Conservation (phyloP, 768 basidiomycete species). For the Strobilomyces dryophilus region DNA sequence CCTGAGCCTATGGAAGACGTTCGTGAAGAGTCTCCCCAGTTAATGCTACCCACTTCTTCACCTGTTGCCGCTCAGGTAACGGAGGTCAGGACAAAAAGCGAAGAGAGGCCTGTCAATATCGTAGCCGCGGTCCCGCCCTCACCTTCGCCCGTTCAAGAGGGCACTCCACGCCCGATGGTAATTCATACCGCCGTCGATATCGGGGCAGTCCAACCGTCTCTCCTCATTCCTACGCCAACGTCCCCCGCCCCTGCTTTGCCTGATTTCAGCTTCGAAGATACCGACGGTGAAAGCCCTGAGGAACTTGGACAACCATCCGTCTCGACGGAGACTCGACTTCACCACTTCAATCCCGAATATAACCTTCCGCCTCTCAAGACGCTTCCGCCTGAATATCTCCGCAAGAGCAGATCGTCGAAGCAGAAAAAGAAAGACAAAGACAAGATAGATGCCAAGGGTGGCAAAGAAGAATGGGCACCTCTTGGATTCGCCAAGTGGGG, state of each 20-base stretch:
- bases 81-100: background rate
- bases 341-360: conserved; percentile 45
- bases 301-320: conserved; percentile 13
- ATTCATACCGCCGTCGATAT: conserved; percentile 29
- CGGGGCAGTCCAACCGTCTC: conserved; percentile 21
- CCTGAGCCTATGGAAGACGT: conserved; percentile 19
- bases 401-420: conserved; percentile 45
- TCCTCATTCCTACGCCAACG: conserved; percentile 36
- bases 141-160: conserved; percentile 3
- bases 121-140: background rate
- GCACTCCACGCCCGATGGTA: conserved; percentile 14
- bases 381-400: conserved; percentile 52
- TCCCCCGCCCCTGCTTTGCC: conserved; percentile 30
- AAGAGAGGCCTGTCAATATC: background rate
- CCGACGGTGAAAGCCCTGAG: conserved; percentile 24
- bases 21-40: conserved; percentile 21
- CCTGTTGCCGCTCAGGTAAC: conserved; percentile 1
- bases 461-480: conserved; percentile 58
- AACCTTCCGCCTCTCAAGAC: conserved; percentile 51
- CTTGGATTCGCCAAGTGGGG: conserved; percentile 71
- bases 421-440: conserved; percentile 51
- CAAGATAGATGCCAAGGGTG: conserved; percentile 49
- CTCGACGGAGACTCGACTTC: conserved; percentile 22
- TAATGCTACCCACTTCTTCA: conserved; percentile 24
- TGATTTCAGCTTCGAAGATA: conserved; percentile 31